Base-by-base conservation (phyloP, 2,329 filamentous ascomycete species). In the Ambrosiella cleistominuta region DNA sequence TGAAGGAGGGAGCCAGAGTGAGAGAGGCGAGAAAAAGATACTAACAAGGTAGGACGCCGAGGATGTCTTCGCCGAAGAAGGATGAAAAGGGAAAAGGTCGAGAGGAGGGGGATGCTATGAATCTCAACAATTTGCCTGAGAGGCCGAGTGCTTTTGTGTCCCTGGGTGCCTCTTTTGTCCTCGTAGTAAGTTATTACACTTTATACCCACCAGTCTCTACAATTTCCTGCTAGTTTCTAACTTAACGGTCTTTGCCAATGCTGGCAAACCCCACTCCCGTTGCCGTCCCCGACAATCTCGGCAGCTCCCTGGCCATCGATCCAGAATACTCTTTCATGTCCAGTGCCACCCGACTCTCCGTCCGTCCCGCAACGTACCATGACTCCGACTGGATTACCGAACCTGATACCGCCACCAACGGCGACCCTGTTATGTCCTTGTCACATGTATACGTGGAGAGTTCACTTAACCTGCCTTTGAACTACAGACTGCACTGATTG, bases 371-470 rank as follows among this genome's bases (percentile, higher is more conserved):
- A 13, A 56, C 54, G 8, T 37, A 35, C 6, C 15, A 56, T 15
- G 52, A 59, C 17, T 56, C 52, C 19, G 58, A 60, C 44, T 60
- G 58, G 58, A 17, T 60, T 12, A 57, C 58, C 36, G 55, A 57
- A 37, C 35, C 55, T 2, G 17, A 57, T 11, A 40, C 39, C 39
- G 39, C 39, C 9, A 50, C 47, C 7, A 50, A 19, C 17, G 13
- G 15, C 17, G 42, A 7, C 42, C 42, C 42, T n/a, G 5, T n/a
- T n/a, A 7, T 45, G 42, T n/a, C 13, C 7, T 45, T n/a, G 7
- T 6, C 42, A 7, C 42, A n/a, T 5, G 17, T 15, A 7, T 47
- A 47, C 44, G 8, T 47, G 44, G 8, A 15, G 17, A 47, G 3
- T 27, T 51, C n/a, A 51, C 19, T 13, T 12, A 19, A 27, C 17